Evolutionary conservation across 371 early-diverging fungal species (phyloP), one percentile per base, ranked within the genome.

Genomic region (Lichtheimia corymbifera): DNA sequence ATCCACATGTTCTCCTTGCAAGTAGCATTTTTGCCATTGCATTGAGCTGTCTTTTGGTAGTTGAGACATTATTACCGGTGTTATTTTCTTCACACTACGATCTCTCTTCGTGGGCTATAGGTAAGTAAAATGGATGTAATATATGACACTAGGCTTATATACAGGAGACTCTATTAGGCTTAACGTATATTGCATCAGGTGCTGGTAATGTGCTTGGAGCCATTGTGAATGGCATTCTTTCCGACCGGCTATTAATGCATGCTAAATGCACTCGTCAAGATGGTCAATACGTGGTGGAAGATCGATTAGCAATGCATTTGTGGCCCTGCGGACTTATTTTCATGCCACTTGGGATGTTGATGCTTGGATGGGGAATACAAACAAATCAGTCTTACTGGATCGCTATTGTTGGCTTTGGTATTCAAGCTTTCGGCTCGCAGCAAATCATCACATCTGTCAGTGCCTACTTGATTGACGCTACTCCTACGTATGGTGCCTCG

Each of bases 1-100:
- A 83, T 50, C 78, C 83, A 1, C 71, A 76, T 58, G 73, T 87
- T 6, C 28, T 80, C 9, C 40, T 85, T 5, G 59, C 35, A 35
- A 35, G 35, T 74, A 3, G 65, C 80, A 3, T 45, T 83, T 15
- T 73, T 72, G 83, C 80, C 42, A 67, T 84, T 49, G 62, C 71
- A 14, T 87, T 87, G 65, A 82, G 76, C n/a, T 52, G 62, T 20
- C 72, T 79, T 74, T 74, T 73, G 64, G 72, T 70, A 9, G 58
- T 68, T 20, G 76, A 76, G 55, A 72, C 71, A 2, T 70, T 79
- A 24, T 63, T 76, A 5, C 79, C 74, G 17, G 56, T 50, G 11
- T 45, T 65, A 15, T 76, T 65, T 25, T 55, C 67, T n/a, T 17
- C 50, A 11, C 30, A 62, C 13, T 79, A 79, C 55, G 70, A 67